Evolutionary conservation across 1,284 basidiomycete species (phyloP).

Genomic region (Gomphus sp.): DNA sequence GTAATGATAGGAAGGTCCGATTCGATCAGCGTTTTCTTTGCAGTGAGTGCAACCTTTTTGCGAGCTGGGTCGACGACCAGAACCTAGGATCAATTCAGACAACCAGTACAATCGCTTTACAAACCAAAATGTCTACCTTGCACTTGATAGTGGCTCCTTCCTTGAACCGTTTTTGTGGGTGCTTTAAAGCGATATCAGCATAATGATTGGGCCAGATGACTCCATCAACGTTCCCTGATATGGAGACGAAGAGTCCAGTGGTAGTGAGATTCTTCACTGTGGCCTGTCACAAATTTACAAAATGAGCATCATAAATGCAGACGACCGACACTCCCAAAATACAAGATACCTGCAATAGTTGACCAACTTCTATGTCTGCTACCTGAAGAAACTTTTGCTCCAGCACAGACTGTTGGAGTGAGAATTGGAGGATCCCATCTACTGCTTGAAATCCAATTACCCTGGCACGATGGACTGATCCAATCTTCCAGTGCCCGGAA

Average conservation of each 20-base stretch:
- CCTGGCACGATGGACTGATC: conserved; percentile 77
- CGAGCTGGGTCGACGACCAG: conserved; percentile 76
- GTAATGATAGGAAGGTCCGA: conserved; percentile 68
- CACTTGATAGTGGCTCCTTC: conserved; percentile 80
- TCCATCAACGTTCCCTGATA: conserved; percentile 83
- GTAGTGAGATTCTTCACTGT: conserved; percentile 79
- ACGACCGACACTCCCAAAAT: not conserved
- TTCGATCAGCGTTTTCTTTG: conserved; percentile 88
- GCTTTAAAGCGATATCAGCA: conserved; percentile 87
- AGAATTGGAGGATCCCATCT: conserved; percentile 85
- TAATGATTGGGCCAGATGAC: conserved; percentile 95
- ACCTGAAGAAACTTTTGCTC: conserved; percentile 86
- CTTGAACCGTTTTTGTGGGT: conserved; percentile 90
- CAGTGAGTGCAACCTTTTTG: conserved; percentile 80
- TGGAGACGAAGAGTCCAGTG: conserved; percentile 73
- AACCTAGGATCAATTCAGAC: conserved; percentile 42
- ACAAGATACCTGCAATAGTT: conserved; percentile 51
- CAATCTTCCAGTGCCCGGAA: conserved; percentile 73
- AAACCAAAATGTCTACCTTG: conserved; percentile 40
- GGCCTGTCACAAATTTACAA: conserved; percentile 29
- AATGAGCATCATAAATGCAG: not conserved
- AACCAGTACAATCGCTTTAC: not conserved
- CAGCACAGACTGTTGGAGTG: conserved; percentile 76
- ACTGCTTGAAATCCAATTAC: conserved; percentile 84
- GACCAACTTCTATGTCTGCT: conserved; percentile 76